A percentile compares a stretch with the other conserved stretches of the same genome.
Conservation (phyloP, 495 filamentous ascomycete genomes). For the Podospora didyma region DNA sequence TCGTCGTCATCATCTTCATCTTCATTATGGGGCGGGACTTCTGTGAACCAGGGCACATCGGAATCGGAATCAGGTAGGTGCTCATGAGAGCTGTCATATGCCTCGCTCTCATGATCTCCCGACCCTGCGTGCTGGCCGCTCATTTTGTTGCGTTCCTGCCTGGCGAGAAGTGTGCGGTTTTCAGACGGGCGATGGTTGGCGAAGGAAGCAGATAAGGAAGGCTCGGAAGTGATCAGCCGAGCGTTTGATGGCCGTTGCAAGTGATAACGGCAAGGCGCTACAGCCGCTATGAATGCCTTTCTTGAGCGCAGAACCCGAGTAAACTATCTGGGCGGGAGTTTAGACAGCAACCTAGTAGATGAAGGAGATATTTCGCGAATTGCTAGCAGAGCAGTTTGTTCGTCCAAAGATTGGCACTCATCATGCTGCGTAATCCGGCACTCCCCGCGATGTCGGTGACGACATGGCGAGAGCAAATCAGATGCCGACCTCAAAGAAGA, state of each 20-base stretch:
- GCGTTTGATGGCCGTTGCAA: neutral
- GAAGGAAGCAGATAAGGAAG: neutral
- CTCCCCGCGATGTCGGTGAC: too few relatives aligned
- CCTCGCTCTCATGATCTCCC: constrained; percentile 4
- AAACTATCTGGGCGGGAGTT: neutral
- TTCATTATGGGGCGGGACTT: neutral
- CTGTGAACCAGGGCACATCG: neutral
- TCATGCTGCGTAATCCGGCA: too few relatives aligned
- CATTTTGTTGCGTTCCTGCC: neutral
- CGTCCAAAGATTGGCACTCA: too few relatives aligned
- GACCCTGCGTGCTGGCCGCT: neutral
- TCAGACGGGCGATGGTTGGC: neutral
- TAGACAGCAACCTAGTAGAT: too few relatives aligned
- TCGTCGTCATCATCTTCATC: neutral
- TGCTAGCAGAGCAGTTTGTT: too few relatives aligned
- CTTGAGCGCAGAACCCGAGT: too few relatives aligned
- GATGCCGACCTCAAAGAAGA: too few relatives aligned
- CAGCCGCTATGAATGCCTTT: neutral
- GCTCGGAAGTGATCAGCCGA: neutral
- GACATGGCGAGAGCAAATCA: too few relatives aligned
- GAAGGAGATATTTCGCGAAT: too few relatives aligned
- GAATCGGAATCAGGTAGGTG: constrained; percentile 1
- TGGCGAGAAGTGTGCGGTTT: neutral
- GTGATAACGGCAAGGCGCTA: neutral
- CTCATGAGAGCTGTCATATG: constrained; percentile 6